Conservation (phyloP, 495 filamentous ascomycete genomes). For the Bacidia gigantensis region DNA sequence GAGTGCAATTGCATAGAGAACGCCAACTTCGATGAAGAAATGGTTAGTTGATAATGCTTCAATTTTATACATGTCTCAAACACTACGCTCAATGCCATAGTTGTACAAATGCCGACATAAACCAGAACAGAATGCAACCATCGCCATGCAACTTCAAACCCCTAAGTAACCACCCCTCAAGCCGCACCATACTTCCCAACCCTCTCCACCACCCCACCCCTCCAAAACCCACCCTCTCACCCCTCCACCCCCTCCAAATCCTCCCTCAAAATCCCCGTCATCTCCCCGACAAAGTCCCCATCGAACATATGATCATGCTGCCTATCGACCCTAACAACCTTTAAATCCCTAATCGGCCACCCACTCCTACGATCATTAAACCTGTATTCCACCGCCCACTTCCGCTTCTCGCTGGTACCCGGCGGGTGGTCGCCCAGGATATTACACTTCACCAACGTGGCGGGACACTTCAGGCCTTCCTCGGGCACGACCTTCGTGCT, state of each 20-base stretch:
- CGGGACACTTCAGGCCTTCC: not conserved
- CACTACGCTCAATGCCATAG: too few species aligned
- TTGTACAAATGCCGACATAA: too few species aligned
- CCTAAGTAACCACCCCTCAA: too few species aligned
- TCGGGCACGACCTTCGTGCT: constrained; percentile 2
- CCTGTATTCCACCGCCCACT: not conserved
- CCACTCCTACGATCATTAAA: constrained; percentile 11
- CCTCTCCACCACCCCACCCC: not conserved
- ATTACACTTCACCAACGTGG: constrained; percentile 14
- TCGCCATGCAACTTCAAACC: too few species aligned
- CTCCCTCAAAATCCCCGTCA: constrained; percentile 6
- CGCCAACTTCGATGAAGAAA: too few species aligned
- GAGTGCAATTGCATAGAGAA: too few species aligned
- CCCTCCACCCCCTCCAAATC: constrained; percentile 2
- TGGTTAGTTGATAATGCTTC: too few species aligned
- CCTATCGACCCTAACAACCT: constrained; percentile 6
- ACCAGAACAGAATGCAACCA: too few species aligned
- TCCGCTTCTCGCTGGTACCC: constrained; percentile 5
- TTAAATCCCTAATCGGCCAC: constrained; percentile 9
- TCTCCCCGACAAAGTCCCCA: not conserved
- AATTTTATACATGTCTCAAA: too few species aligned
- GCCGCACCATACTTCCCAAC: not conserved
- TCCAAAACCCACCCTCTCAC: not conserved
- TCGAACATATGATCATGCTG: constrained; percentile 14
- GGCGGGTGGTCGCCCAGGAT: constrained; percentile 2